phyloP scores from a whole-genome alignment of 2,329 filamentous ascomycete species.

The Alternaria brassicae region DNA sequence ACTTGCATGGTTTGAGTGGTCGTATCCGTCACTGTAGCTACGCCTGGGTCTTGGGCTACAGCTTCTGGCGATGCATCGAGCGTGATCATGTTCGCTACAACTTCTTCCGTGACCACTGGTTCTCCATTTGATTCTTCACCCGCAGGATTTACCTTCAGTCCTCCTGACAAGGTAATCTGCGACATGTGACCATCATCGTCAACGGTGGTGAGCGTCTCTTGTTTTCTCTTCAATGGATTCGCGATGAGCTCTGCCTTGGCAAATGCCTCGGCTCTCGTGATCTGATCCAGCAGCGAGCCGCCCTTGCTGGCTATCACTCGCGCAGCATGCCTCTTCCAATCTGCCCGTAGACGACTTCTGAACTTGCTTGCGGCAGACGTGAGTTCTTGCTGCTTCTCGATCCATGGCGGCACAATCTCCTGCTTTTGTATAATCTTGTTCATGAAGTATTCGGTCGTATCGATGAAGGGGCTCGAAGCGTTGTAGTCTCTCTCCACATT shows the following conservation, averaged over 20 bases:
- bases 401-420: conserved; percentile 96
- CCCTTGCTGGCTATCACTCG: conserved; percentile 79
- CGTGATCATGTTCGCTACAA: conserved; percentile 30
- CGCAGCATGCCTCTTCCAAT: conserved; percentile 86
- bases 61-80: conserved; percentile 18
- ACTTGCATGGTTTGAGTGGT: conserved; percentile 27
- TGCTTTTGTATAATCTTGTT: conserved; percentile 98
- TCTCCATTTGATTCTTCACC: conserved; percentile 9
- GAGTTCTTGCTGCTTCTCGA: conserved; percentile 96
- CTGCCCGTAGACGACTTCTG: conserved; percentile 73
- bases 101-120: conserved; percentile 38
- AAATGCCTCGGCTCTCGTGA: conserved; percentile 73
- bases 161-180: conserved; percentile 56
- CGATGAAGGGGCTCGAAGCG: conserved; percentile 85
- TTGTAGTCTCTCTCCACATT: conserved; percentile 81
- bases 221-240: conserved; percentile 63
- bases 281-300: conserved; percentile 75
- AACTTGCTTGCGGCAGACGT: conserved; percentile 73
- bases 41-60: not conserved
- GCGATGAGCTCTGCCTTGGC: conserved; percentile 74
- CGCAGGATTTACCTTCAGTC: conserved; percentile 46
- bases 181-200: conserved; percentile 56
- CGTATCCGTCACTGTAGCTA: conserved; percentile 1
- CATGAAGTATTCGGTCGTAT: conserved; percentile 97
- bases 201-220: conserved; percentile 56